These are phyloP conservation scores for Neurospora sp. DNA, from an alignment of 495 filamentous ascomycete genomes.

Conservation along the genomic window DNA sequence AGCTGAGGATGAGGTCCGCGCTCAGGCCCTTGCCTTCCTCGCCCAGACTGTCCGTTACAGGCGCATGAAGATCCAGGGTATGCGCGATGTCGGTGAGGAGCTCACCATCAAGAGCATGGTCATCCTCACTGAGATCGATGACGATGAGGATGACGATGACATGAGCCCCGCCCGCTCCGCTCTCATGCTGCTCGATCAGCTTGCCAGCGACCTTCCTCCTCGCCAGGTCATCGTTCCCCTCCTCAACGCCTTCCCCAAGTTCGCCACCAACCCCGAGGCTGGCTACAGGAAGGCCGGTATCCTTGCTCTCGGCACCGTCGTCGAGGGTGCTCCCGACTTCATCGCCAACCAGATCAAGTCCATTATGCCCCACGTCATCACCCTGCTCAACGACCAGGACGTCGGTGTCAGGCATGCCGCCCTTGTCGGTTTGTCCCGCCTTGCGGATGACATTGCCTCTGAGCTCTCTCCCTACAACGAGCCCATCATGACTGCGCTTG, in stretches of 20 bases:
- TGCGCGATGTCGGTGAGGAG: conserved; percentile 64
- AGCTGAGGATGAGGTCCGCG: conserved; percentile 71
- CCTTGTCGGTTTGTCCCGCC: conserved; percentile 70
- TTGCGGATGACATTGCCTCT: conserved; percentile 88
- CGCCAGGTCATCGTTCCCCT: conserved; percentile 92
- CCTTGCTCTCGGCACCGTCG: conserved; percentile 83
- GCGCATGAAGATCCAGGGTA: conserved; percentile 87
- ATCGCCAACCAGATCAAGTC: conserved; percentile 78
- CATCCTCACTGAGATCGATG: conserved; percentile 78
- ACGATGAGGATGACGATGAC: conserved; percentile 84
- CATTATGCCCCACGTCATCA: conserved; percentile 77
- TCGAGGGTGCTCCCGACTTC: conserved; percentile 95
- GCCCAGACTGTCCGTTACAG: conserved; percentile 86
- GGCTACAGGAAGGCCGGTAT: conserved; percentile 82
- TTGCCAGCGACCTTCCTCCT: conserved; percentile 77
- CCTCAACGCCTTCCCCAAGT: conserved; percentile 70
- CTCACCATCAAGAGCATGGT: conserved; percentile 77
- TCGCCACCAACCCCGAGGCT: conserved; percentile 60
- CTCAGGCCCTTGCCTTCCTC: conserved; percentile 85
- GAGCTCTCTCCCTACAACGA: conserved; percentile 77
- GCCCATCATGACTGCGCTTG: conserved; percentile 66
- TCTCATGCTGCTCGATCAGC: conserved; percentile 76
- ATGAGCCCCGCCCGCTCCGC: conserved; percentile 83
- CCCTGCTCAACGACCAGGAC: conserved; percentile 73
- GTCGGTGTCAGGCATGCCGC: conserved; percentile 76